These are phyloP conservation scores for Saccharomycopsis hybrid DNA, from an alignment of 1,139 yeast species.

Conservation along the genomic window DNA sequence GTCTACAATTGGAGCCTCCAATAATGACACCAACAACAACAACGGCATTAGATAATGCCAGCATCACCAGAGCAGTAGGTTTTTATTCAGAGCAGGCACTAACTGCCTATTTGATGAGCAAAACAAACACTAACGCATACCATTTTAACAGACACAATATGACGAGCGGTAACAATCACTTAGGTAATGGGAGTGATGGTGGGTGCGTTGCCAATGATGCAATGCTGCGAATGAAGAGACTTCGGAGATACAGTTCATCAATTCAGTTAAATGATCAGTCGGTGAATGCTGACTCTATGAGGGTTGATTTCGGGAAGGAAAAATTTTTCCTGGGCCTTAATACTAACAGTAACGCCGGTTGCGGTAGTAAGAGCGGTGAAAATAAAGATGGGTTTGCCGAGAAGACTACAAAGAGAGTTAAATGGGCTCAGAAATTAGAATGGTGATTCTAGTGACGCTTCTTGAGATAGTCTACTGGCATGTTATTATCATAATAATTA, in stretches of 20 bases:
- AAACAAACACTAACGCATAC: too few relatives aligned
- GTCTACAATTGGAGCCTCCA: constrained; percentile 20
- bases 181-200: too few relatives aligned
- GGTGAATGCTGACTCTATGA: too few relatives aligned
- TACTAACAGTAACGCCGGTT: too few relatives aligned
- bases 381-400: background rate
- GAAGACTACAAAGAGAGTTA: constrained; percentile 22
- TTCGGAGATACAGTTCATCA: constrained; percentile 9
- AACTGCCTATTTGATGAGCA: background rate
- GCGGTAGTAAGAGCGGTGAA: too few relatives aligned
- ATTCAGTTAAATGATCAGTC: constrained; percentile 2
- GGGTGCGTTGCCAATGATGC: too few relatives aligned
- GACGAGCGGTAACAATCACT: too few relatives aligned
- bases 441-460: constrained; percentile 34
- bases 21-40: too few relatives aligned
- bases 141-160: too few relatives aligned
- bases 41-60: too few relatives aligned
- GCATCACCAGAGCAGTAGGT: background rate
- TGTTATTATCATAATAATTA: background rate
- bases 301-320: too few relatives aligned
- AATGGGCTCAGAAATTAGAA: constrained; percentile 50
- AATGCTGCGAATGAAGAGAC: background rate
- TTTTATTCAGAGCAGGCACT: constrained; percentile 10
- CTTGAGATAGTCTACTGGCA: background rate
- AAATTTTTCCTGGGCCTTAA: too few relatives aligned